Evolutionary conservation across 2,329 filamentous ascomycete genomes (phyloP).

Genomic region (Neonectria hederae): DNA sequence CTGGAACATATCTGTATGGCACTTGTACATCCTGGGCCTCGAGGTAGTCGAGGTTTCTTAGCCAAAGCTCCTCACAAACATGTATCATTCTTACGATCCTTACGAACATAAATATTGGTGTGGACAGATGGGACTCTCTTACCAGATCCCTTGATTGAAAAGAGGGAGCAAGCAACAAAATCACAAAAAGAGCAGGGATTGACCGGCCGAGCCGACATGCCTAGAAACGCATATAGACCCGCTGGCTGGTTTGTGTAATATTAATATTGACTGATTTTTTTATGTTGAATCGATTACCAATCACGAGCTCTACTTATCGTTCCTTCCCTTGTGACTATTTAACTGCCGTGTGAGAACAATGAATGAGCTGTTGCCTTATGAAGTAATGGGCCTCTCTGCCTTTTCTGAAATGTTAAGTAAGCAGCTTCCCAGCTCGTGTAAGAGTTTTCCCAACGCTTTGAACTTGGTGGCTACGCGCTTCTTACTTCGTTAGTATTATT

Average conservation of each 20-base stretch:
- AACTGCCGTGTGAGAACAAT: too few species aligned
- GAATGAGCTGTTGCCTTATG: too few species aligned
- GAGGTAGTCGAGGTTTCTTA: conserved; percentile 30
- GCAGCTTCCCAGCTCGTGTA: too few species aligned
- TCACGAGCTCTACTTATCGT: conserved; percentile 15
- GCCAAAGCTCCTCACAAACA: conserved; percentile 33
- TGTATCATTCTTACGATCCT: conserved; percentile 67
- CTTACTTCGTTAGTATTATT: too few species aligned
- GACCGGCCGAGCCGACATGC: conserved; percentile 41
- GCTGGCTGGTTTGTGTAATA: conserved; percentile 48
- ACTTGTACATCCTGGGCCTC: conserved; percentile 34
- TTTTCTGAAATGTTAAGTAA: too few species aligned
- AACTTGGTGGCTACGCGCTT: too few species aligned
- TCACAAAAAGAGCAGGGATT: conserved; percentile 36
- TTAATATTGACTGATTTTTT: conserved; percentile 43
- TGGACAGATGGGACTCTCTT: conserved; percentile 36
- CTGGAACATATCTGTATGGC: conserved; percentile 37
- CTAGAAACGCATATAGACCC: conserved; percentile 45
- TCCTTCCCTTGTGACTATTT: not conserved
- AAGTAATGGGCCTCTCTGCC: not conserved
- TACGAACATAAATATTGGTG: conserved; percentile 55
- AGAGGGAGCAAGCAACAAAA: conserved; percentile 32
- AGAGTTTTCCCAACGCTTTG: too few species aligned
- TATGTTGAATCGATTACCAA: conserved; percentile 33
- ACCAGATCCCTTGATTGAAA: conserved; percentile 26